Evolutionary conservation across 2,329 filamentous ascomycete genomes (phyloP).

Genomic region (Mycosphaerella sp.): DNA sequence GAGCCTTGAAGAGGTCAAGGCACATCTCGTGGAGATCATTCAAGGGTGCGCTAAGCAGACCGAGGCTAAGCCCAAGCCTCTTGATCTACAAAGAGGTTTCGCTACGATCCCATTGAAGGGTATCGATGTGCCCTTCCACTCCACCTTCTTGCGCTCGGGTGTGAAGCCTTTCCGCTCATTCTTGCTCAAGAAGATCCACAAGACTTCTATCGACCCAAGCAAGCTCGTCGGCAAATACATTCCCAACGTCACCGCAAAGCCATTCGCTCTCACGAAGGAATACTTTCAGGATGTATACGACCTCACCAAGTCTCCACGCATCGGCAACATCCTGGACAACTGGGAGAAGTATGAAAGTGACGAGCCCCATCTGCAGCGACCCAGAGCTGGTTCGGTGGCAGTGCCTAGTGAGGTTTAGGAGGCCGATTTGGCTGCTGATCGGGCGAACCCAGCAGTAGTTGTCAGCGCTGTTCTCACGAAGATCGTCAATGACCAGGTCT

Average conservation of each 20-base stretch:
- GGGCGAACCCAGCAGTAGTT: not conserved
- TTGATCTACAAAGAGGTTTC: constrained; percentile 89
- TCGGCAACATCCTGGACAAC: constrained; percentile 76
- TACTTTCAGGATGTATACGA: constrained; percentile 99
- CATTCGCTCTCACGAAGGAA: constrained; percentile 93
- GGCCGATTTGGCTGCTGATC: not conserved
- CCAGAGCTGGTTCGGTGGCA: constrained; percentile 26
- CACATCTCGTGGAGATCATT: constrained; percentile 85
- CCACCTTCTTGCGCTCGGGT: constrained; percentile 92
- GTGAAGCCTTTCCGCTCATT: constrained; percentile 99
- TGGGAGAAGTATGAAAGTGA: constrained; percentile 48
- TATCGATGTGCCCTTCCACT: constrained; percentile 99
- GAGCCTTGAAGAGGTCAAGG: constrained; percentile 85
- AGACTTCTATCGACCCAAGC: constrained; percentile 93
- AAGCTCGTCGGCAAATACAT: constrained; percentile 99
- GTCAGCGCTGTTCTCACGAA: not conserved
- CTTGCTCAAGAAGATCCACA: constrained; percentile 99
- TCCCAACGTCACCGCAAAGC: constrained; percentile 93
- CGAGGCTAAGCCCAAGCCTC: constrained; percentile 75
- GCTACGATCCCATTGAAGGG: constrained; percentile 94
- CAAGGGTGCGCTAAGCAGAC: constrained; percentile 80
- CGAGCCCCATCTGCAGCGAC: constrained; percentile 25
- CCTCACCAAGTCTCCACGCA: constrained; percentile 74
- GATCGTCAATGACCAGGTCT: not conserved
- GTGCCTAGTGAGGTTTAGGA: constrained; percentile 13